Evolutionary conservation across 306 rosid species (phyloP), one percentile per base, ranked within the genome.

Genomic region (Astragalus membranaceus): DNA sequence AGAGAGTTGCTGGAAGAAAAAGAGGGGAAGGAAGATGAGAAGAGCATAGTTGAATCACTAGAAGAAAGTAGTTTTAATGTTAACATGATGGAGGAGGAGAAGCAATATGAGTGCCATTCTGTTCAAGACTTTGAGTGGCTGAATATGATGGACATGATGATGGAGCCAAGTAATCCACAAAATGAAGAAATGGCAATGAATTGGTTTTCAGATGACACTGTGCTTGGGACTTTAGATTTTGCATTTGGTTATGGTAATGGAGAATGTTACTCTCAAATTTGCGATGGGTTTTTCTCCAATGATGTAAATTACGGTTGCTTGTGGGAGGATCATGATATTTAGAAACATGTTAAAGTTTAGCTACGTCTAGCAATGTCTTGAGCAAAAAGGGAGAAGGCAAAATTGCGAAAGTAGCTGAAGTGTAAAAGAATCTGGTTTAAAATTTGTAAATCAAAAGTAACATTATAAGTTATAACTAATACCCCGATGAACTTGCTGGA

Each of bases 1-100:
- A 76, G 89, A 60, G 88, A 86, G 49, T 54, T 88, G 79, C 83
- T 86, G 2, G 82, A 86, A 46, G 88, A 81, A 35, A 47, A 75
- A 33, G 88, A 82, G 69, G 44, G 14, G 10, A 72, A 52, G 42
- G 73, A 64, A n/a, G 5, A 37, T 20, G 37, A 14, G 8, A 74
- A 41, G 4, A 11, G 54, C 36, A 14, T 64, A n/a, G 75, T 20
- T 48, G 66, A 75, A 64, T 37, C 69, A 5, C 0, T 6, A 32
- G 71, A 43, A 54, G 72, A 47, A 13, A 61, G 5, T 15, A 20
- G 17, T 14, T 41, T 3, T 50, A 3, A 35, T 58, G 26, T 20
- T 29, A 42, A 37, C 4, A 16, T 51, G 32, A 64, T 48, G 52
- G 36, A 56, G 1, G 36, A 20, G 1, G 55, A 70, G 64, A 53